Evolutionary conservation across 331 rosid species (phyloP).

Genomic region (Erythrophleum ivorense): DNA sequence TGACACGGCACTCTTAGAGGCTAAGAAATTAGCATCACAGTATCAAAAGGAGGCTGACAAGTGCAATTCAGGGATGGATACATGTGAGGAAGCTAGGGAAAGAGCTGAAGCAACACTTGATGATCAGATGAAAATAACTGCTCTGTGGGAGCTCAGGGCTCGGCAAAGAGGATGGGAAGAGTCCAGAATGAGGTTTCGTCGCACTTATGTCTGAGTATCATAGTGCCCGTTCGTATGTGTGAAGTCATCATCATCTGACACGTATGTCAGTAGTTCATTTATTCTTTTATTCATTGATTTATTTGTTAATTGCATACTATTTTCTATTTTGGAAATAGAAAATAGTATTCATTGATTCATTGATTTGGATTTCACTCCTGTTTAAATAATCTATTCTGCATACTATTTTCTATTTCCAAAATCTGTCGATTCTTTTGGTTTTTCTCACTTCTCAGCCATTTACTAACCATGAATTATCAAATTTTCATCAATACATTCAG

Average conservation of each 20-base stretch:
- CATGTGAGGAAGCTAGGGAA: constrained; percentile 62
- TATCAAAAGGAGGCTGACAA: constrained; percentile 69
- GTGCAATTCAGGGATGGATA: constrained; percentile 68
- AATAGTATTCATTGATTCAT: too few relatives aligned
- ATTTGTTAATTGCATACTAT: background rate
- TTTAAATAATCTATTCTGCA: background rate
- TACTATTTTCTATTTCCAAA: background rate
- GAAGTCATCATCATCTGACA: background rate
- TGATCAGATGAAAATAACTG: constrained; percentile 52
- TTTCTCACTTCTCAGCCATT: background rate
- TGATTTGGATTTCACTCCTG: background rate
- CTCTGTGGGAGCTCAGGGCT: constrained; percentile 64
- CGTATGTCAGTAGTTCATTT: background rate
- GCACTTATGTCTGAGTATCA: background rate
- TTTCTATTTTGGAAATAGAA: background rate
- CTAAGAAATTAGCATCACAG: constrained; percentile 59
- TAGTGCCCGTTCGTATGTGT: background rate
- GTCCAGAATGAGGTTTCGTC: background rate
- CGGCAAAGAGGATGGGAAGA: constrained; percentile 57
- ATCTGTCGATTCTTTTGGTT: background rate
- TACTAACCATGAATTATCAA: background rate
- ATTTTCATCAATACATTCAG: background rate
- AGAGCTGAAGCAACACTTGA: constrained; percentile 52
- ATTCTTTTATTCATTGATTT: constrained; percentile 16
- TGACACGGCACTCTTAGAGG: constrained; percentile 52